Percentiles rank a stretch among this genome's conserved stretches.
Conservation (phyloP, 1,284 basidiomycete species). For the Tremellales sp. region DNA sequence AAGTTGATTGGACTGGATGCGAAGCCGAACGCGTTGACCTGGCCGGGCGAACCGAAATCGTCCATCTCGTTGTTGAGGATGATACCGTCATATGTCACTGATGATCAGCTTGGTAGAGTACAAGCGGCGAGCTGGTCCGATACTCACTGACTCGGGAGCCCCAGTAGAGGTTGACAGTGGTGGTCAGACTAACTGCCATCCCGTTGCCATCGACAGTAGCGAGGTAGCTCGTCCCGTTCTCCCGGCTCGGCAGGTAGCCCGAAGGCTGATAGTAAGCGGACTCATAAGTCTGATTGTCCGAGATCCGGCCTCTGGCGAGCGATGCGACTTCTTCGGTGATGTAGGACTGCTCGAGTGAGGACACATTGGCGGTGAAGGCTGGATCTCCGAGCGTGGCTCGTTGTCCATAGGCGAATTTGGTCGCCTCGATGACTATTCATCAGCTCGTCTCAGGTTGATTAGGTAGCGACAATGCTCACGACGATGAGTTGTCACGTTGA, state of each 20-base stretch:
- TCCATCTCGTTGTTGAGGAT: conserved; percentile 47
- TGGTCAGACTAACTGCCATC: conserved; percentile 48
- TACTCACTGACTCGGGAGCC: conserved; percentile 35
- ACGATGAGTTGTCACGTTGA: conserved; percentile 42
- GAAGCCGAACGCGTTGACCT: conserved; percentile 47
- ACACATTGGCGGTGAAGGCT: conserved; percentile 46
- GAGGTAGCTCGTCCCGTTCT: conserved; percentile 48
- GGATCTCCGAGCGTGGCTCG: conserved; percentile 49
- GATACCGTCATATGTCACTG: conserved; percentile 31
- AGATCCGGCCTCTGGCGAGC: conserved; percentile 36
- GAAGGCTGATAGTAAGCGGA: conserved; percentile 43
- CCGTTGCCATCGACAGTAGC: conserved; percentile 45
- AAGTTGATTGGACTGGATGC: conserved; percentile 45
- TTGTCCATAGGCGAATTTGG: conserved; percentile 48
- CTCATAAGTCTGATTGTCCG: conserved; percentile 25
- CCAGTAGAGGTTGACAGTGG: conserved; percentile 50
- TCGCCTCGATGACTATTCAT: conserved; percentile 44
- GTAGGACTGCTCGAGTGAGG: conserved; percentile 37
- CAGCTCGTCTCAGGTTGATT: not conserved
- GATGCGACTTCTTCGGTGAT: conserved; percentile 31
- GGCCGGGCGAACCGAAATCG: conserved; percentile 43
- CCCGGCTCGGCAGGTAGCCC: conserved; percentile 33
- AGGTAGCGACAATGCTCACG: conserved; percentile 9
- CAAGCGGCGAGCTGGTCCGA: not conserved
- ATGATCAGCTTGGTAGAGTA: conserved; percentile 8